phyloP scores from a whole-genome alignment of 495 filamentous ascomycete species.

The Chaetomidium leptoderma region DNA sequence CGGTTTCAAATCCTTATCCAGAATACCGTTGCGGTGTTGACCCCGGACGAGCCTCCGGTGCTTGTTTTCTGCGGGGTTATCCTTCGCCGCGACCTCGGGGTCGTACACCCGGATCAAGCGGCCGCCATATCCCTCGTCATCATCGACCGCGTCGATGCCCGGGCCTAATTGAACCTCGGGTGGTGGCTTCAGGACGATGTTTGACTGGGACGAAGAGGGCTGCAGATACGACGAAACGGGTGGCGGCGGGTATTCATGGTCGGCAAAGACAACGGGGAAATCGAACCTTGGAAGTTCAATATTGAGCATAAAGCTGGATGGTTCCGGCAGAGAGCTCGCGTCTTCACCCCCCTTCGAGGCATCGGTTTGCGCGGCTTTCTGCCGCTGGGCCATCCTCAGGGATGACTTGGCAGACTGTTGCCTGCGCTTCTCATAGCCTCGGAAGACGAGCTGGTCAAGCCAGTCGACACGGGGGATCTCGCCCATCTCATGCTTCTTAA shows the following conservation, averaged over 20 bases:
- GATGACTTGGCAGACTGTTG: constrained; percentile 48
- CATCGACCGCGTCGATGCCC: constrained; percentile 65
- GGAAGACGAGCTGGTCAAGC: constrained; percentile 91
- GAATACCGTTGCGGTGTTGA: constrained; percentile 77
- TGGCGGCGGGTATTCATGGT: constrained; percentile 84
- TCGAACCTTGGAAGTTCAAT: constrained; percentile 94
- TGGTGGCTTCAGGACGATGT: constrained; percentile 66
- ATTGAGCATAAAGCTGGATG: constrained; percentile 63
- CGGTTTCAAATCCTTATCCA: constrained; percentile 90
- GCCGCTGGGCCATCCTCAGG: constrained; percentile 34
- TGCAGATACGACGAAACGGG: constrained; percentile 68
- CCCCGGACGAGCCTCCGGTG: constrained; percentile 87
- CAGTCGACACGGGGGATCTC: constrained; percentile 89
- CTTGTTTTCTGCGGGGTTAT: constrained; percentile 94
- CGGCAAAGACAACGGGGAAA: constrained; percentile 91
- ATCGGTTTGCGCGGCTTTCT: constrained; percentile 24
- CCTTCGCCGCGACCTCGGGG: constrained; percentile 78
- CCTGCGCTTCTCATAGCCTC: constrained; percentile 73
- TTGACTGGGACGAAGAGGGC: constrained; percentile 58
- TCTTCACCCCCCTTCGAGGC: constrained; percentile 27
- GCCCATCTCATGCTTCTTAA: constrained; percentile 98
- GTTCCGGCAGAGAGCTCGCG: constrained; percentile 48
- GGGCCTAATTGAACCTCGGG: constrained; percentile 80
- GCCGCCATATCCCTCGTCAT: constrained; percentile 49
- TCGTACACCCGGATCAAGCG: constrained; percentile 83